These are phyloP conservation scores for Aureobasidium zeae DNA, from an alignment of 2,329 filamentous ascomycete genomes.

Conservation along the genomic window DNA sequence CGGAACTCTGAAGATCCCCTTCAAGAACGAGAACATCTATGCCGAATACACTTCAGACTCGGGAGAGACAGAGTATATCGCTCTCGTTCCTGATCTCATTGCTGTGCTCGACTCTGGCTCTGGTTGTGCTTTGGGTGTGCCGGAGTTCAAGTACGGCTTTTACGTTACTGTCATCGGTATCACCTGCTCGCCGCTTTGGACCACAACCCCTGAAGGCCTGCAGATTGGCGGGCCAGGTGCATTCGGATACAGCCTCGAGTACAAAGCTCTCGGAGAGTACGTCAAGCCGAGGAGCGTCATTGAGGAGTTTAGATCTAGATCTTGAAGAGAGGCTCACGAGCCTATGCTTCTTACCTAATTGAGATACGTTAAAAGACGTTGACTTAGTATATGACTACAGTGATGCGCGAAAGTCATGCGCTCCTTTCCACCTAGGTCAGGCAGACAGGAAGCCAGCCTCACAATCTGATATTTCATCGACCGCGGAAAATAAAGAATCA, in stretches of 20 bases:
- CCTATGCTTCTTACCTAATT: no score
- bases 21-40: conserved; percentile 68
- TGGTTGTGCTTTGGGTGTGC: conserved; percentile 43
- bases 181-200: conserved; percentile 47
- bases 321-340: background rate
- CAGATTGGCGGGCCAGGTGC: conserved; percentile 43
- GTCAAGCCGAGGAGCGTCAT: conserved; percentile 47
- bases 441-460: no score
- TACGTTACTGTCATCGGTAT: conserved; percentile 46
- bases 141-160: conserved; percentile 47
- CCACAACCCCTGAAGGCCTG: conserved; percentile 39
- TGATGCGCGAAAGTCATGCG: no score
- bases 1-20: conserved; percentile 54
- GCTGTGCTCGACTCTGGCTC: conserved; percentile 41
- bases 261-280: conserved; percentile 44
- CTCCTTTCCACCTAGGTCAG: no score
- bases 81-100: conserved; percentile 43
- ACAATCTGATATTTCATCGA: no score
- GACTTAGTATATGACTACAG: no score
- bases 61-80: conserved; percentile 35
- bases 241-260: conserved; percentile 41
- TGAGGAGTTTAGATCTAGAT: conserved; percentile 33
- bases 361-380: no score
- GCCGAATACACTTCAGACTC: conserved; percentile 34
- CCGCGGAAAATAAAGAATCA: no score